Percentiles rank a stretch among this genome's conserved stretches.
These are phyloP conservation scores for Aphanomyces astaci DNA, from an alignment of 352 stramenopile genomes.

Conservation along the genomic window DNA sequence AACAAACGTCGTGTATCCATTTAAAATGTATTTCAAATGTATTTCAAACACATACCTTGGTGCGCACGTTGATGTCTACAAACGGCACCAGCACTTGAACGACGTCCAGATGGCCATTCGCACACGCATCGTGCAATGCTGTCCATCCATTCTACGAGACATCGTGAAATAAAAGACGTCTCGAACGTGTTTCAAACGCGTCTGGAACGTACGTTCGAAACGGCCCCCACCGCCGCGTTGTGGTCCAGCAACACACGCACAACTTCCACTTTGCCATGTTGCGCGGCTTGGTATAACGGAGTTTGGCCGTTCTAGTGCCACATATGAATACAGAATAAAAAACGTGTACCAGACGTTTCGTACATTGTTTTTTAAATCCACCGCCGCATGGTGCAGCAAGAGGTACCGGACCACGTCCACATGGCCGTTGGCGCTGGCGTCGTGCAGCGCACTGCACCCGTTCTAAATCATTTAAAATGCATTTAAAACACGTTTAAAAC, in stretches of 20 bases:
- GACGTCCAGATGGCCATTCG: conserved; percentile 5
- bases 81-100: not conserved
- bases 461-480: conserved; percentile 9
- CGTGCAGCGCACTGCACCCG: not conserved
- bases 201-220: not conserved
- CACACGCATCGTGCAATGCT: not conserved
- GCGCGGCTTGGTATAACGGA: conserved; percentile 6
- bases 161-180: no score
- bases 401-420: not conserved
- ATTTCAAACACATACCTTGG: not conserved
- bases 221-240: not conserved
- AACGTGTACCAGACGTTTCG: no score
- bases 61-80: conserved; percentile 6
- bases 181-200: not conserved
- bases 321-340: no score
- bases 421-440: conserved; percentile 9
- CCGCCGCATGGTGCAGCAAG: not conserved
- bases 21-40: no score
- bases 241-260: conserved; percentile 4
- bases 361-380: conserved; percentile 12
- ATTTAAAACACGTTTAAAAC: not conserved
- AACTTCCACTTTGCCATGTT: conserved; percentile 4
- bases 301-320: conserved; percentile 9
- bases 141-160: conserved; percentile 11
- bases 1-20: not conserved